Conservation (phyloP, 1,139 yeast genomes). For the Lodderomyces elongisporus region DNA sequence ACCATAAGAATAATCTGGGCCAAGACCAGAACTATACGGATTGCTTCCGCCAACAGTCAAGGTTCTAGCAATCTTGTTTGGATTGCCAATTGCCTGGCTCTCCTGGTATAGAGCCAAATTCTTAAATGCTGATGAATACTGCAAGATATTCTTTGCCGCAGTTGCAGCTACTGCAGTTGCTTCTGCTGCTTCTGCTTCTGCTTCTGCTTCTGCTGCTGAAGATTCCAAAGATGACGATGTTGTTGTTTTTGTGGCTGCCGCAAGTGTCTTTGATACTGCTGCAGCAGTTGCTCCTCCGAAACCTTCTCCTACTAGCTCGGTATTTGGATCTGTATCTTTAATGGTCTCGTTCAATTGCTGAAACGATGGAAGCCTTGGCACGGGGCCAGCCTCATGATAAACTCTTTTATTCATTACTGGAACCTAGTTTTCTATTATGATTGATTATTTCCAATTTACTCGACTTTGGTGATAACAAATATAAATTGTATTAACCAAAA, state of each 20-base stretch:
- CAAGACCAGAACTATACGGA: neutral
- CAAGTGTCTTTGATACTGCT: too few relatives aligned
- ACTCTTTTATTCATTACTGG: constrained; percentile 9
- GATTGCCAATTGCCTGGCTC: neutral
- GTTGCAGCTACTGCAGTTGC: neutral
- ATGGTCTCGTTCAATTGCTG: constrained; percentile 13
- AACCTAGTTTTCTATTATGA: neutral
- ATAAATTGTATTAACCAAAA: too few relatives aligned
- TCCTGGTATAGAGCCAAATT: constrained; percentile 3
- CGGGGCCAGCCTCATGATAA: constrained; percentile 5
- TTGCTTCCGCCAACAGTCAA: constrained; percentile 1
- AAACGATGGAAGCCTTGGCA: constrained; percentile 14
- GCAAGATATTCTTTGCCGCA: constrained; percentile 4
- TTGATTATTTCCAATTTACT: too few relatives aligned
- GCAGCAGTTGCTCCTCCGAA: too few relatives aligned
- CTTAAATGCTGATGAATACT: constrained; percentile 4
- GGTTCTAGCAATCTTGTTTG: neutral
- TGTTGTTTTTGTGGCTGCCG: neutral
- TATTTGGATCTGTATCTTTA: constrained; percentile 7
- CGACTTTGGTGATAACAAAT: too few relatives aligned
- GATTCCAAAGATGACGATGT: too few relatives aligned
- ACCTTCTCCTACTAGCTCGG: too few relatives aligned
- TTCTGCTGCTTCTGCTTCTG: too few relatives aligned
- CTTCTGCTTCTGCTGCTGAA: too few relatives aligned
- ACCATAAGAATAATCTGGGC: constrained; percentile 10